Evolutionary conservation across 1,284 basidiomycete species (phyloP).

Genomic region (Ceratorhiza oryzae-sativae): DNA sequence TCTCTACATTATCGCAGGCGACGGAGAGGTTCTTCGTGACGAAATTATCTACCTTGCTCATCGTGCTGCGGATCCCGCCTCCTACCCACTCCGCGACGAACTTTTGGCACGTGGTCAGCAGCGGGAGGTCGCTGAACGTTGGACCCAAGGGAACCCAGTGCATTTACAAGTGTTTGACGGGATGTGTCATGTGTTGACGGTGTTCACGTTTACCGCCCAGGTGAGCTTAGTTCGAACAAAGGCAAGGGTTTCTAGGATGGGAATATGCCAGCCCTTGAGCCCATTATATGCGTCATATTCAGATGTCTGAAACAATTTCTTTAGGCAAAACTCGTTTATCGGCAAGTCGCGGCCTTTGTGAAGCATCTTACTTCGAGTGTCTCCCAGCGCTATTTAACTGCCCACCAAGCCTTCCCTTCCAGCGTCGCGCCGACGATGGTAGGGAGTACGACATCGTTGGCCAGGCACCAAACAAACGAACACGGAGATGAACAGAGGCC

Average conservation of each 20-base stretch:
- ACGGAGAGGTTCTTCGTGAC: slow-evolving; percentile 91
- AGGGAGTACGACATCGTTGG: slow-evolving; percentile 13
- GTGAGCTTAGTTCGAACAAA: slow-evolving; percentile 42
- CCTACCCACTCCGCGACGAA: slow-evolving; percentile 72
- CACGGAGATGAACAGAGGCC: background rate
- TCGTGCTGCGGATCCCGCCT: slow-evolving; percentile 85
- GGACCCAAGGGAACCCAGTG: slow-evolving; percentile 76
- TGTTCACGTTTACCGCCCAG: slow-evolving; percentile 51
- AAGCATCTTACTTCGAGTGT: slow-evolving; percentile 32
- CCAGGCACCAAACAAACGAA: background rate
- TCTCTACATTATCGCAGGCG: slow-evolving; percentile 83
- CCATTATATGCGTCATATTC: background rate
- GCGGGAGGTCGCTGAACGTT: slow-evolving; percentile 68
- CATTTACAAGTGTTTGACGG: slow-evolving; percentile 78
- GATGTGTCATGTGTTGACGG: slow-evolving; percentile 56
- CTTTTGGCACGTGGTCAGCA: slow-evolving; percentile 68
- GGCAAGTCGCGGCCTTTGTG: slow-evolving; percentile 28
- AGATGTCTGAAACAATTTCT: background rate
- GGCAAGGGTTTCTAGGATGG: background rate
- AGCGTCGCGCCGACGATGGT: background rate
- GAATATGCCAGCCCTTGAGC: background rate
- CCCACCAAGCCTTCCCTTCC: slow-evolving; percentile 26
- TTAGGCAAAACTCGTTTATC: slow-evolving; percentile 30
- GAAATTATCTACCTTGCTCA: slow-evolving; percentile 92
- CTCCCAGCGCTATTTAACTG: slow-evolving; percentile 1